Evolutionary conservation across 768 basidiomycete species (phyloP), one percentile per base, ranked within the genome.

Genomic region (Tylopilus cervinicoccineus): DNA sequence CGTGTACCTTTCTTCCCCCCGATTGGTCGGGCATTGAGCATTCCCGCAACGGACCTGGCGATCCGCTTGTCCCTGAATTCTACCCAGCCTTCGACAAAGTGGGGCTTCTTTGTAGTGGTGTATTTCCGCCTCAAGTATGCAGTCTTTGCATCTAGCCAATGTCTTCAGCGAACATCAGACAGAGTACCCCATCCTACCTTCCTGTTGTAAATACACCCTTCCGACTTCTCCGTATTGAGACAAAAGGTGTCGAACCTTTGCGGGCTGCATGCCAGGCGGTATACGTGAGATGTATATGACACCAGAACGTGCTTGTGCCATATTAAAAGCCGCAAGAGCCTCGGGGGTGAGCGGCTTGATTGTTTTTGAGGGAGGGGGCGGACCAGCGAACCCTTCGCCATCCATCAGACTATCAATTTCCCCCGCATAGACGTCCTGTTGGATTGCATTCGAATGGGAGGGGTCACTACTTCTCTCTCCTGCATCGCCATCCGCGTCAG

Each of bases 31-130:
- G 94, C 96, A 63, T 99, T 99, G 55, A 99, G 73, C 91, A 98
- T 92, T 47, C 82, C 90, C 8, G 95, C 95, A 9, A 94, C 86
- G 32, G 82, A 83, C 17, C 93, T 80, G 0, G 93, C 96, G 37
- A 97, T 74, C 39, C 80, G 83, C 69, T 98, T 98, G 70, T 97
- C 88, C 55, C 86, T 84, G 72, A 98, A 97, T 68, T 99, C 96
- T 34, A 98, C 86, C 96, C 96, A 99, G 27, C 96, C 96, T 66
- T 99, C 96, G 0, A 87, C 87, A 63, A 86, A 98, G 59, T 93
- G 90, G 11, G 84, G 75, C 55, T 89, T 89, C 66, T 89, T 88
- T 9, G 86, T 91, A 3, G 86, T 74, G 4, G 88, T 92, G 64
- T 84, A 80, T 66, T 92, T 93, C 45, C 78, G 75, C 22, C 91